Conservation (phyloP, 2,329 filamentous ascomycete genomes). For the Trichoderma cornu-damae region DNA sequence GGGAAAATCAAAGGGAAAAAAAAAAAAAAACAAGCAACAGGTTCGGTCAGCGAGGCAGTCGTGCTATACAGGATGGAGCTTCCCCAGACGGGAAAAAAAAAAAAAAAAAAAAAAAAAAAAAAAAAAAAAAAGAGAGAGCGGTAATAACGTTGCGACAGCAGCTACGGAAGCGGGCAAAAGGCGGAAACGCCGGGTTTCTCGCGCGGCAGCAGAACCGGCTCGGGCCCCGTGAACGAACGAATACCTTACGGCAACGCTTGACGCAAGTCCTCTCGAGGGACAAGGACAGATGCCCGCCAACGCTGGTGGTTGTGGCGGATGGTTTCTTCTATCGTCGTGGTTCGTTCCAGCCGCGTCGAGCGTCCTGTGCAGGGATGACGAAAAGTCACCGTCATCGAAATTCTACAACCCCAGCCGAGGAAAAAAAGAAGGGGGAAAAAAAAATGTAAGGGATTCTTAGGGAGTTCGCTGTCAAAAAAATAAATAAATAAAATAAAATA, state of each 20-base stretch:
- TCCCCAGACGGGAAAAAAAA: slow-evolving; percentile 12
- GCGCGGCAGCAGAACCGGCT: neutral
- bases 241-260: slow-evolving; percentile 7
- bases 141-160: neutral
- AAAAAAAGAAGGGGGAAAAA: neutral
- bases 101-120: slow-evolving; percentile 11
- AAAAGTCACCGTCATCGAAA: slow-evolving; percentile 18
- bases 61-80: slow-evolving; percentile 11
- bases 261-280: neutral
- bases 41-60: slow-evolving; percentile 10
- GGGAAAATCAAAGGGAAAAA: neutral
- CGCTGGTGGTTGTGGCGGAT: slow-evolving; percentile 7
- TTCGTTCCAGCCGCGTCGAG: slow-evolving; percentile 15
- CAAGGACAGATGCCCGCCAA: neutral
- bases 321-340: slow-evolving; percentile 2
- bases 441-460: neutral
- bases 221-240: neutral
- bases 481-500: too few relatives aligned
- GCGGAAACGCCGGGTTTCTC: neutral
- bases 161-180: neutral
- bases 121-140: slow-evolving; percentile 12
- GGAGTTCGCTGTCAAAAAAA: slow-evolving; percentile 14
- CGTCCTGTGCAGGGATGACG: slow-evolving; percentile 10
- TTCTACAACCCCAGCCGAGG: slow-evolving; percentile 12
- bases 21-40: too few relatives aligned